Percentiles rank a stretch among this genome's conserved stretches.
Evolutionary conservation across 768 basidiomycete species (phyloP).

Genomic region (Boletus vermiculosoides): DNA sequence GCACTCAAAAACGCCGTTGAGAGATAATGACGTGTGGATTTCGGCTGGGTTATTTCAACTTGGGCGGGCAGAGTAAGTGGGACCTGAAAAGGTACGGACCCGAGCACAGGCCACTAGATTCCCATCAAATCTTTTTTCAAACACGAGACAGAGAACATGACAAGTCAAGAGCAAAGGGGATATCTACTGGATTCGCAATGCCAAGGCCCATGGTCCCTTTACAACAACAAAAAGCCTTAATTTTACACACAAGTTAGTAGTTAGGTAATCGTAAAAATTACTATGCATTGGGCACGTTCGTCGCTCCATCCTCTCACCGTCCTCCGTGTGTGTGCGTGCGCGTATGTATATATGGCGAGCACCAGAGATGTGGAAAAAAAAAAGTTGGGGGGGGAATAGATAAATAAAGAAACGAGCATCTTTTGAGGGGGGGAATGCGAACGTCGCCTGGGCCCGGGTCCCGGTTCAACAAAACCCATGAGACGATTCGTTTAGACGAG

Average conservation of each 20-base stretch:
- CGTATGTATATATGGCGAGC: background rate
- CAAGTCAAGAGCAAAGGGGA: too few relatives aligned
- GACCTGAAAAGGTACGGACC: too few relatives aligned
- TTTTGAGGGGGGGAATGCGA: background rate
- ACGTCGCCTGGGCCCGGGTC: background rate
- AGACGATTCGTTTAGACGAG: background rate
- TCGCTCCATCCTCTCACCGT: background rate
- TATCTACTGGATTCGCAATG: too few relatives aligned
- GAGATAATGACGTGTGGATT: too few relatives aligned
- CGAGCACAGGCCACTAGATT: too few relatives aligned
- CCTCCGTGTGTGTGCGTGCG: background rate
- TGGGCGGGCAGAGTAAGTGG: too few relatives aligned
- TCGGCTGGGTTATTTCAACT: too few relatives aligned
- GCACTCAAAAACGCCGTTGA: too few relatives aligned
- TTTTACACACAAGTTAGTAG: background rate
- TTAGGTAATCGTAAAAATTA: constrained; percentile 3
- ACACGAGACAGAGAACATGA: too few relatives aligned
- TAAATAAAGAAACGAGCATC: background rate
- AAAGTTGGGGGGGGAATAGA: background rate
- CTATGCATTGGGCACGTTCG: background rate
- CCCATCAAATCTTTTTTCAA: too few relatives aligned
- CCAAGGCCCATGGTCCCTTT: background rate
- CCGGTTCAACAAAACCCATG: too few relatives aligned
- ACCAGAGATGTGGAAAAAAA: background rate
- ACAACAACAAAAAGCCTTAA: background rate